phyloP scores from a whole-genome alignment of 352 stramenopile species.

The Aphanomyces euteiches region DNA sequence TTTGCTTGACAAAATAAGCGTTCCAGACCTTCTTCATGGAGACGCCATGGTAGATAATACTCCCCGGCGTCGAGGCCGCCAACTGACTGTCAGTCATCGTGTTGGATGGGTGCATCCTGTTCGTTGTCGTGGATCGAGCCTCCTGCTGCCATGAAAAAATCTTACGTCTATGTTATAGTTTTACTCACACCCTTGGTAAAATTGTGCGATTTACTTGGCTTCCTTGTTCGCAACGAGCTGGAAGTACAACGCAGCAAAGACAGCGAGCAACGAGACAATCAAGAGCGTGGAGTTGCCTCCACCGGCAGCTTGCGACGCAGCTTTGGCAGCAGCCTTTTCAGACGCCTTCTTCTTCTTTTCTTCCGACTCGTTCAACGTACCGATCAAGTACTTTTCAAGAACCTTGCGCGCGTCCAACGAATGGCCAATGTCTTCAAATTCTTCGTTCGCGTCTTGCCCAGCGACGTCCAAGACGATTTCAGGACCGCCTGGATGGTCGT shows the following conservation, averaged over 20 bases:
- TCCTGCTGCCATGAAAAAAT: no score
- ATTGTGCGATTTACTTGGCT: no score
- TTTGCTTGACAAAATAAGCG: no score
- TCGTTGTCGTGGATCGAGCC: no score
- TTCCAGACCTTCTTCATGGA: no score
- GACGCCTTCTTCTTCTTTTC: slow-evolving; percentile 40
- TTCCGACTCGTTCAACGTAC: slow-evolving; percentile 69
- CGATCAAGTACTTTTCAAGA: slow-evolving; percentile 91
- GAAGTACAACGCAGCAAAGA: slow-evolving; percentile 5
- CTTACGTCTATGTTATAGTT: no score
- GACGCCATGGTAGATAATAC: no score
- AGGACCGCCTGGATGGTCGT: slow-evolving; percentile 97
- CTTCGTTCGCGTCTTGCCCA: slow-evolving; percentile 88
- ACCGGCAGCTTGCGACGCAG: background rate
- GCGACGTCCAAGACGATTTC: slow-evolving; percentile 96
- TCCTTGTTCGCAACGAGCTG: background rate
- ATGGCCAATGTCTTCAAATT: slow-evolving; percentile 98
- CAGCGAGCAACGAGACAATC: slow-evolving; percentile 5
- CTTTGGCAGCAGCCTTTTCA: background rate
- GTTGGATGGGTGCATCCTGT: no score
- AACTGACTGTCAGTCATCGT: no score
- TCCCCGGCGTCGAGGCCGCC: no score
- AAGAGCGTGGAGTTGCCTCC: slow-evolving; percentile 13
- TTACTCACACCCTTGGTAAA: no score
- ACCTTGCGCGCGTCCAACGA: slow-evolving; percentile 93